Evolutionary conservation across 2,329 filamentous ascomycete species (phyloP), one percentile per base, ranked within the genome.

Genomic region (Pseudogymnoascus sp.): DNA sequence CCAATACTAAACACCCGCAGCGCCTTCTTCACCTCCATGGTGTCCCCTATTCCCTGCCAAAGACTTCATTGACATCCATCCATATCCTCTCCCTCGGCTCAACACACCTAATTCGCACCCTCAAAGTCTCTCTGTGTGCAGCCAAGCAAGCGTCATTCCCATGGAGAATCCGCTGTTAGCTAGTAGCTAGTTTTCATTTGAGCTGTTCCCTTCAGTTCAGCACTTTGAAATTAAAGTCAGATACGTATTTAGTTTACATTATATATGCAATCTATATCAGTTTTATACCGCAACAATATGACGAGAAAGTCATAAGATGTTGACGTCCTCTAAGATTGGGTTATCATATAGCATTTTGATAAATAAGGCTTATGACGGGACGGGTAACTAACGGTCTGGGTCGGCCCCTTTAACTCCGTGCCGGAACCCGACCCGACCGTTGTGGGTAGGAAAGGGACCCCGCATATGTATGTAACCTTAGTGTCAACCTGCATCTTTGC

Each of bases 391-490:
- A 37, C 33, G 13, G 11, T 37, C 4, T 14, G 33, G n/a, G 37
- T 4, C 37, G 37, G 21, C 26, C 14, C 26, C 6, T 6, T 53
- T 33, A 33, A 33, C n/a, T 56, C 50, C 50, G 50, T 56, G n/a
- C 26, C 29, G 26, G 16, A 33, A 13, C 10, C 50, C 50, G 50
- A 56, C 26, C 50, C 26, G 47, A 26, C 47, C 47, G 10, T 6
- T 31, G 26, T 53, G 50, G 47, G 47, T 47, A 31, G 8, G 5
- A 6, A 50, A n/a, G 33, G 50, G 29, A 56, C 50, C 50, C 50
- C 50, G 50, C 50, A 56, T 33, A 33, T 56, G 50, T 33, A 33
- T 56, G 50, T 56, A 33, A 56, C 50, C n/a, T 56, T 56, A 33
- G 50, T 56, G 50, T 56, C 50, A 56, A 29, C 50, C 50, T 33